These are phyloP conservation scores for Ustilago nuda DNA, from an alignment of 1,284 basidiomycete genomes.

Conservation along the genomic window DNA sequence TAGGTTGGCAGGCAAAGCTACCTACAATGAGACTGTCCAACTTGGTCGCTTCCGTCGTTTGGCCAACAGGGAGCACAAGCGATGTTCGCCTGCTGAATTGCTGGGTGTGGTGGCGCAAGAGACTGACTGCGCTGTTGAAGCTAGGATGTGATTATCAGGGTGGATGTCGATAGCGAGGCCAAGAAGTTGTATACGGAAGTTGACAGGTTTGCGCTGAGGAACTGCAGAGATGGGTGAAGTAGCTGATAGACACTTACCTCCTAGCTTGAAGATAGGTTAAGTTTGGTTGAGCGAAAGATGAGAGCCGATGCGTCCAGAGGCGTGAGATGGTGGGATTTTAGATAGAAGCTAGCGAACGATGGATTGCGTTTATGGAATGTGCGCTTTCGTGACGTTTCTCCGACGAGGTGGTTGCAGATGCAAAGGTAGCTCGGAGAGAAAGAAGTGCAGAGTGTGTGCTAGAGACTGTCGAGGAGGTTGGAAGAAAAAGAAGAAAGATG, in stretches of 20 bases:
- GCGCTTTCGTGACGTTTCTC: slow-evolving; percentile 2
- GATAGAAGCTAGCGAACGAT: neutral
- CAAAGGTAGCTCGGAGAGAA: neutral
- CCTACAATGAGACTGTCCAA: too few relatives aligned
- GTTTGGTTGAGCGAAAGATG: neutral
- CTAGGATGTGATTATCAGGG: neutral
- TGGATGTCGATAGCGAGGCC: neutral
- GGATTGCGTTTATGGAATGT: neutral
- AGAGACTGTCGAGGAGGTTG: neutral
- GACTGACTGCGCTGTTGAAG: neutral
- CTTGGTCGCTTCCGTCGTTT: too few relatives aligned
- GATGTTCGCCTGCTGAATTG: too few relatives aligned
- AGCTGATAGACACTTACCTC: neutral
- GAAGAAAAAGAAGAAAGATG: neutral
- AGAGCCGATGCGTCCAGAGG: neutral
- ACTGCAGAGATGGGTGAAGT: neutral
- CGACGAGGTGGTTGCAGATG: slow-evolving; percentile 5
- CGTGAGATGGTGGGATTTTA: neutral
- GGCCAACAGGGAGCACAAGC: too few relatives aligned
- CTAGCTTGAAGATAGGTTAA: neutral
- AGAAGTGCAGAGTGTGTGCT: neutral
- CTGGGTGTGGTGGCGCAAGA: neutral
- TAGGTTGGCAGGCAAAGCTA: neutral
- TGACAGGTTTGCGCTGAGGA: neutral
- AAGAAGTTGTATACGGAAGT: neutral